Conservation (phyloP, 1,284 basidiomycete species). For the Trichosporon sp. region DNA sequence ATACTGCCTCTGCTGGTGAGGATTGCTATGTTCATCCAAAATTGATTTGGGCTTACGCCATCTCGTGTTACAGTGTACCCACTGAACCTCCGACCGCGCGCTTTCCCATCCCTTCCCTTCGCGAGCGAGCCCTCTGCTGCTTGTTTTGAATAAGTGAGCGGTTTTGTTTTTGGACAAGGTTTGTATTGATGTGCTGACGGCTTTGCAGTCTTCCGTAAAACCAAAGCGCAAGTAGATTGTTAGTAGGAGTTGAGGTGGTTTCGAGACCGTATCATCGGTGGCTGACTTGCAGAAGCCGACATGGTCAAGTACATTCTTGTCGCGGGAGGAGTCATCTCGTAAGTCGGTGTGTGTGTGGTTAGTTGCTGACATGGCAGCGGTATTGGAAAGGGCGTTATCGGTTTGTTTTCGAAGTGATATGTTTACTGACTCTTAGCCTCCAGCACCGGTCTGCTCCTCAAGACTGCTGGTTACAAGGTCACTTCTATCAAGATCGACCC, state of each 20-base stretch:
- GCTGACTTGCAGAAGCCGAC: not conserved
- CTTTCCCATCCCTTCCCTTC: not conserved
- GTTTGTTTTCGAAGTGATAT: not conserved
- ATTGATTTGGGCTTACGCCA: not conserved
- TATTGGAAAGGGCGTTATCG: not conserved
- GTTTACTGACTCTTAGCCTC: slow-evolving; percentile 60
- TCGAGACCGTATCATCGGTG: not conserved
- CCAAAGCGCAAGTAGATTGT: not conserved
- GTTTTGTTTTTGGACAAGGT: too few relatives aligned
- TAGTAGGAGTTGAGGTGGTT: not conserved
- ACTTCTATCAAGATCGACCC: slow-evolving; percentile 99
- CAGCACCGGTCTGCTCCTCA: slow-evolving; percentile 91
- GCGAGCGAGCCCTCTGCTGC: not conserved
- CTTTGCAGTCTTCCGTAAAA: not conserved
- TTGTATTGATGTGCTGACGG: not conserved
- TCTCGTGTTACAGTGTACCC: not conserved
- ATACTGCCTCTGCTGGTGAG: slow-evolving; percentile 2
- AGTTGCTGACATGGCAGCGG: not conserved
- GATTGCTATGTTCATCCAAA: not conserved
- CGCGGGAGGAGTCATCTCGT: slow-evolving; percentile 76
- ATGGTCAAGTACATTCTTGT: slow-evolving; percentile 79
- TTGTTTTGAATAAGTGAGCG: not conserved
- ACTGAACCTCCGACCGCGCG: not conserved
- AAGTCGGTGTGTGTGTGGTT: slow-evolving; percentile 17
- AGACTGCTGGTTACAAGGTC: slow-evolving; percentile 91